Conservation (phyloP, 768 basidiomycete genomes). For the Suillus plorans region DNA sequence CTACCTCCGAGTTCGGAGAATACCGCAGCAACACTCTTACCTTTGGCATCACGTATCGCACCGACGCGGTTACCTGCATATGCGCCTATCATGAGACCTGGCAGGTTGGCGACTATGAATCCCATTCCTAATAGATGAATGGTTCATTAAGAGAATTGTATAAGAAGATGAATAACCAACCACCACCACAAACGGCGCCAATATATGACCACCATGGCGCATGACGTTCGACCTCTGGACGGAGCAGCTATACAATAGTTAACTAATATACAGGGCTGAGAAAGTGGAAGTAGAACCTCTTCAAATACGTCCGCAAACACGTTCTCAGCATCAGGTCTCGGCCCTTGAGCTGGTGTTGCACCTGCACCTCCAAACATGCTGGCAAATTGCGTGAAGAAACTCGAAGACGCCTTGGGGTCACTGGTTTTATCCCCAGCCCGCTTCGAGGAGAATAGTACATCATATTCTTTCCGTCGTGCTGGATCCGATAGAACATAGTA, state of each 20-base stretch:
- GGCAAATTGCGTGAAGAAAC: conserved; percentile 77
- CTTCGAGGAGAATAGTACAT: conserved; percentile 59
- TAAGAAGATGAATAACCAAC: conserved; percentile 24
- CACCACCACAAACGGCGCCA: conserved; percentile 70
- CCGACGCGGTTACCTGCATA: conserved; percentile 89
- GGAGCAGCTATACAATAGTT: conserved; percentile 53
- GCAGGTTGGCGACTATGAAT: conserved; percentile 69
- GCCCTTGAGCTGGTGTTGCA: conserved; percentile 31
- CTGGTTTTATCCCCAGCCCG: conserved; percentile 48
- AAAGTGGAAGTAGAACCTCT: conserved; percentile 51
- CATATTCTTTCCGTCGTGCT: conserved; percentile 70
- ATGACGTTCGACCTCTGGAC: conserved; percentile 76
- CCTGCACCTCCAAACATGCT: conserved; percentile 58
- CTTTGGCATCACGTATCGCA: conserved; percentile 90
- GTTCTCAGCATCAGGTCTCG: conserved; percentile 72
- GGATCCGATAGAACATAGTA: conserved; percentile 91
- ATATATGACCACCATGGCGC: conserved; percentile 76
- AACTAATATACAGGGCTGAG: background rate
- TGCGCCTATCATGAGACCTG: conserved; percentile 83
- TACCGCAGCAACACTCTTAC: conserved; percentile 88
- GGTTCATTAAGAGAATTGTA: conserved; percentile 26
- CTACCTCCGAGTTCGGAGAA: conserved; percentile 72
- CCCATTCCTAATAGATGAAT: conserved; percentile 41
- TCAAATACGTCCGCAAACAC: conserved; percentile 92
- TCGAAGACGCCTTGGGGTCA: conserved; percentile 66